Conservation (phyloP, 768 basidiomycete species). For the Boletus barrowsii region DNA sequence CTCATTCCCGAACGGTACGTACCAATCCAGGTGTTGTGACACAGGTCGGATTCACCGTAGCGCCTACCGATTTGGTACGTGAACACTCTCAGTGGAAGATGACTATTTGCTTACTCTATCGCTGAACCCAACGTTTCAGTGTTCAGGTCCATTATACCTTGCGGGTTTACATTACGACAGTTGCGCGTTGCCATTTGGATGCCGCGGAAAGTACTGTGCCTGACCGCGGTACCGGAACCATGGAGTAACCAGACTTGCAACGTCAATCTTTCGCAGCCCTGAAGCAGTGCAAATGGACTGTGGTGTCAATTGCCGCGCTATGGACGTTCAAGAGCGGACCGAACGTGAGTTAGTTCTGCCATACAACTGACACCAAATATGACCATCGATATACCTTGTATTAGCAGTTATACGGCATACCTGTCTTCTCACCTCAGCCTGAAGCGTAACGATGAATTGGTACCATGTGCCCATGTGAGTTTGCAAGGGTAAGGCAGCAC, state of each 20-base stretch:
- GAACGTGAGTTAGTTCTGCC: constrained; percentile 16
- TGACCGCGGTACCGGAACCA: constrained; percentile 19
- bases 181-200: constrained; percentile 5
- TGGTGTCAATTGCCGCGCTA: constrained; percentile 8
- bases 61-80: not conserved
- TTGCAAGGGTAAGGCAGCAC: not conserved
- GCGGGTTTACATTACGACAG: constrained; percentile 6
- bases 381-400: constrained; percentile 24
- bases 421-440: constrained; percentile 10
- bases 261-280: constrained; percentile 23
- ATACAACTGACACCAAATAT: constrained; percentile 17
- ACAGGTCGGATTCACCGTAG: not conserved
- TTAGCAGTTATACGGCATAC: constrained; percentile 23
- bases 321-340: constrained; percentile 7
- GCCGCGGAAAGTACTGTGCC: constrained; percentile 21
- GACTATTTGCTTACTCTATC: constrained; percentile 3
- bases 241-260: constrained; percentile 23
- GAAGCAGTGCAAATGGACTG: constrained; percentile 5
- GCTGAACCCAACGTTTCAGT: not conserved
- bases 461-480: not conserved
- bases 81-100: not conserved
- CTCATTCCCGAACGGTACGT: not conserved
- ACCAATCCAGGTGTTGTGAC: not conserved
- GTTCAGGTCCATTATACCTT: constrained; percentile 6
- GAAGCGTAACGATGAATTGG: constrained; percentile 2